These are phyloP conservation scores for Pythium pyrilobum DNA, from an alignment of 352 stramenopile genomes.

Conservation along the genomic window DNA sequence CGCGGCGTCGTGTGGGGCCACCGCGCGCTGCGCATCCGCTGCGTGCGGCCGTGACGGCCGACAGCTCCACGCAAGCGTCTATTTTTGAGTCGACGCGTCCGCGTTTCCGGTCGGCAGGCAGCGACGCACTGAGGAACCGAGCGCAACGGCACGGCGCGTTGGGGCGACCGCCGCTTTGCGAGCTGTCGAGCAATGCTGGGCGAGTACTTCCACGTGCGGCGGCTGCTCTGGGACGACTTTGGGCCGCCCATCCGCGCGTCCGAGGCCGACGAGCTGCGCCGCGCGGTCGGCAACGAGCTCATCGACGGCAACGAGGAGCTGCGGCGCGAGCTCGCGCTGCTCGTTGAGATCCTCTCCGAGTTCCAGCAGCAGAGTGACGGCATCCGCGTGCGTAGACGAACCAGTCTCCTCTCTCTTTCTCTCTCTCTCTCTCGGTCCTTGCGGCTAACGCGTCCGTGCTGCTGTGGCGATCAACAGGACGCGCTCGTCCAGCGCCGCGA, in stretches of 20 bases:
- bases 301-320: conserved; percentile 74
- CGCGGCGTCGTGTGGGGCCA: conserved; percentile 33
- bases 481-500: conserved; percentile 37
- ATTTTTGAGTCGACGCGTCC: background rate
- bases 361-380: conserved; percentile 76
- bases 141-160: background rate
- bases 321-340: conserved; percentile 41
- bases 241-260: conserved; percentile 38
- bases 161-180: background rate
- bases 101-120: background rate
- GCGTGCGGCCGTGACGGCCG: conserved; percentile 9
- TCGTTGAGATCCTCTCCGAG: conserved; percentile 72
- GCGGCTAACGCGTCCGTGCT: background rate
- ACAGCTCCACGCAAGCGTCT: background rate
- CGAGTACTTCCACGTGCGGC: conserved; percentile 65
- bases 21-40: conserved; percentile 37
- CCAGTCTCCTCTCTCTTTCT: background rate
- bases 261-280: conserved; percentile 59
- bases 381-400: conserved; percentile 42
- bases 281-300: conserved; percentile 46
- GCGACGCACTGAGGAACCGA: background rate
- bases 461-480: conserved; percentile 28
- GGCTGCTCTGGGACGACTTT: conserved; percentile 76
- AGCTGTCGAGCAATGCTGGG: conserved; percentile 27
- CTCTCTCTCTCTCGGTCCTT: background rate